These are phyloP conservation scores for Claviceps fusiformis DNA, from an alignment of 2,329 filamentous ascomycete genomes.

Conservation along the genomic window DNA sequence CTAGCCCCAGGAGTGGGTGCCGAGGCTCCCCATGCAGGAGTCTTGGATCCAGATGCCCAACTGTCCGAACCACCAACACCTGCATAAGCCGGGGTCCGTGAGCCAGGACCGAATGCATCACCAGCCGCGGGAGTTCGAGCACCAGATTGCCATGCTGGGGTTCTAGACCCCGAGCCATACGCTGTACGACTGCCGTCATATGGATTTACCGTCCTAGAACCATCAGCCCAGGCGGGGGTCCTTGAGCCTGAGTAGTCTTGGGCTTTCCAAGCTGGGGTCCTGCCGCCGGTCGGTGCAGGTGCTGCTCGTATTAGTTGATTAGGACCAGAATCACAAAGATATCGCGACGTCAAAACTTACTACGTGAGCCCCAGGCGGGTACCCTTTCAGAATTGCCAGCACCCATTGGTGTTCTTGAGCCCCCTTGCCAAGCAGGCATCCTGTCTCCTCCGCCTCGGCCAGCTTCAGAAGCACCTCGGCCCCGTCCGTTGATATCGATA, in stretches of 20 bases:
- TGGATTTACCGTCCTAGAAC: constrained; percentile 53
- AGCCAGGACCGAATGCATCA: constrained; percentile 51
- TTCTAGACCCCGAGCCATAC: constrained; percentile 61
- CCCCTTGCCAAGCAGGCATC: constrained; percentile 46
- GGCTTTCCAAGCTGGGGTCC: constrained; percentile 50
- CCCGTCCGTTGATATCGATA: constrained; percentile 53
- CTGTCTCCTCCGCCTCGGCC: constrained; percentile 32
- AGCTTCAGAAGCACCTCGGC: constrained; percentile 31
- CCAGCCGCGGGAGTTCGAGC: constrained; percentile 53
- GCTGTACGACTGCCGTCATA: constrained; percentile 64
- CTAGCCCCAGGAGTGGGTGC: constrained; percentile 46
- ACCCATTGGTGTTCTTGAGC: constrained; percentile 55
- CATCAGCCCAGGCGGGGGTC: constrained; percentile 59
- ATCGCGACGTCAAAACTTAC: constrained; percentile 33
- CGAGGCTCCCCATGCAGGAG: constrained; percentile 55
- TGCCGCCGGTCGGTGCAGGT: constrained; percentile 36
- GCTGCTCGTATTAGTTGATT: constrained; percentile 23
- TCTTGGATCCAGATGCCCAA: constrained; percentile 60
- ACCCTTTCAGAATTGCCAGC: constrained; percentile 50
- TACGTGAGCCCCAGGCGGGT: constrained; percentile 61
- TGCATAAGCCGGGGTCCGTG: constrained; percentile 53
- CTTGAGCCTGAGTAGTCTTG: constrained; percentile 41
- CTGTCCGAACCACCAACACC: constrained; percentile 33
- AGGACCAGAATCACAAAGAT: neutral
- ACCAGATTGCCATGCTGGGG: constrained; percentile 66